Evolutionary conservation across 1,139 yeast genomes (phyloP), one percentile per base, ranked within the genome.

Genomic region (Blastobotrys petasosporus): DNA sequence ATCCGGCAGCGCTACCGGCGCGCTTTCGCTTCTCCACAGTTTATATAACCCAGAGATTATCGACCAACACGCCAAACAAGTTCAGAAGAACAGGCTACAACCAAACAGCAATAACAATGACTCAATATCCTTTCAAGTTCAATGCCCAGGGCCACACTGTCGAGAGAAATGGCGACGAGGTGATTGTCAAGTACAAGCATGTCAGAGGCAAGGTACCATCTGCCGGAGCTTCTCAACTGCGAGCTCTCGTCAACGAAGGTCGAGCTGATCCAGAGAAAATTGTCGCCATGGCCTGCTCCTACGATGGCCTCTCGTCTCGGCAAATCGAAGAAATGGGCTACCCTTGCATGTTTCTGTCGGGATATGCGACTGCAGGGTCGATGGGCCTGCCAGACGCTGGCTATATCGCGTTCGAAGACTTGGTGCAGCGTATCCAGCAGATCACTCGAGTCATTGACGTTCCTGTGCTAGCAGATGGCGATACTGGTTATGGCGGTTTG

Each of bases 381-480:
- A 35, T 42, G 45, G 51, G 52, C 4, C 32, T 48, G 28, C 52
- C 52, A 2, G 52, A 49, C 32, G 40, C 51, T 15, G 52, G 52
- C 15, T 48, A 44, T 36, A 43, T 49, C 29, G 51, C 51, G 7
- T 49, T 48, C 37, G 49, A 48, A 30, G 52, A 49, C 36, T 39
- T 49, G 32, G 48, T 41, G 4, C 37, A 38, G 20, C 37, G 45
- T 23, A 41, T 45, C 32, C 49, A 45, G 29, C 47, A 48, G 23
- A 39, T 45, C 30, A 34, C 44, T 15, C 37, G 49, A 10, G 45
- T 45, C 23, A 47, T 49, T 10, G 33, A 43, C 16, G 36, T 45
- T 15, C 52, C 52, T 12, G 38, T 49, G 39, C 33, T 49, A 37
- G 52, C 47, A 12, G 52, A 49, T 31, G 52, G 51, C 11, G 52